Evolutionary conservation across 1,284 basidiomycete species (phyloP).

Genomic region (Singerocomus inundabilis): DNA sequence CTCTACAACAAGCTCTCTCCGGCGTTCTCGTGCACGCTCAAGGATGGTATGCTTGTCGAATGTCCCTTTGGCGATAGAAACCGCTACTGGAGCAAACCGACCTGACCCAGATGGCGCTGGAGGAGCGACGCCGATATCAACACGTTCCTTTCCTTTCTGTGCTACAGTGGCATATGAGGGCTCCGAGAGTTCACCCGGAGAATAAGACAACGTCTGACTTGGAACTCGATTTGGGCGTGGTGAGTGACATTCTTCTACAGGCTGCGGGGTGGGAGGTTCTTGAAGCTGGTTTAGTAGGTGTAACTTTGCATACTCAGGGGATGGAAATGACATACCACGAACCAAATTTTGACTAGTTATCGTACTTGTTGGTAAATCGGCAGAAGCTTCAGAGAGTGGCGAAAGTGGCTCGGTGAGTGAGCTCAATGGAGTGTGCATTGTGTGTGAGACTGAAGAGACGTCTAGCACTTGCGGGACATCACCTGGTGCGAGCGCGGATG

Average conservation of each 20-base stretch:
- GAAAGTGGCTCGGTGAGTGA: conserved; percentile 37
- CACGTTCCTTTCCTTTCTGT: conserved; percentile 26
- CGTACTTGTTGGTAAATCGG: conserved; percentile 9
- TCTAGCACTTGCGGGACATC: conserved; percentile 5
- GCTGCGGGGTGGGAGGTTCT: conserved; percentile 9
- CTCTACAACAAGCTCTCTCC: conserved; percentile 51
- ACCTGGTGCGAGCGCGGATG: background rate
- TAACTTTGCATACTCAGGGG: background rate
- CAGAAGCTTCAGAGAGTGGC: conserved; percentile 25
- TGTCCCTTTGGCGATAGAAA: conserved; percentile 2
- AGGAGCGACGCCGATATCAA: background rate
- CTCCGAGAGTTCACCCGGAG: background rate
- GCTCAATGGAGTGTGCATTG: conserved; percentile 37
- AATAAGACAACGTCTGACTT: background rate
- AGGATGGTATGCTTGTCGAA: conserved; percentile 43
- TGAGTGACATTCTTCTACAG: background rate
- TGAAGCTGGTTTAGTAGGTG: conserved; percentile 9
- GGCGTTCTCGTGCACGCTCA: conserved; percentile 50
- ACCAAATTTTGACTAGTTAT: conserved; percentile 2
- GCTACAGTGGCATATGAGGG: background rate
- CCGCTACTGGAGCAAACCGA: conserved; percentile 9
- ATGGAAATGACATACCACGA: conserved; percentile 13
- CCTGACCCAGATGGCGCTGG: conserved; percentile 15
- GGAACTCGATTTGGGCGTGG: background rate
- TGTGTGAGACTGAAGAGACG: conserved; percentile 26